A percentile compares a stretch with the other conserved stretches of the same genome.
phyloP scores from a whole-genome alignment of 345 rosid genomes.

The Aquilaria yunnanensis region DNA sequence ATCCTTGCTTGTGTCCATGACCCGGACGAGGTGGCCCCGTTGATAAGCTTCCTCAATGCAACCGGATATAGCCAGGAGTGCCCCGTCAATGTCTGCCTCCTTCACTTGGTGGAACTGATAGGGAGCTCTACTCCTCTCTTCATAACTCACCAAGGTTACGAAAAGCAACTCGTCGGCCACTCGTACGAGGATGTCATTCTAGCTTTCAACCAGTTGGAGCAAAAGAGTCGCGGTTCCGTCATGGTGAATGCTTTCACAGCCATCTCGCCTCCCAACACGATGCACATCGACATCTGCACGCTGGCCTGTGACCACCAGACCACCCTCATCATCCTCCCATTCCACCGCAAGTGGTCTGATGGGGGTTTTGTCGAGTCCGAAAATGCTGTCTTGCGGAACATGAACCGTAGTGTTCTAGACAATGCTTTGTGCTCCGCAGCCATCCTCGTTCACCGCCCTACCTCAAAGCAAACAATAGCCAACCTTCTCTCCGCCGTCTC shows the following conservation, averaged over 20 bases:
- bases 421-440: constrained; percentile 35
- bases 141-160: constrained; percentile 21
- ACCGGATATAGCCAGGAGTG: constrained; percentile 9
- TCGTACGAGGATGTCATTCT: constrained; percentile 17
- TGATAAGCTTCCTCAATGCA: constrained; percentile 13
- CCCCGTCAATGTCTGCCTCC: constrained; percentile 14
- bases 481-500: background rate
- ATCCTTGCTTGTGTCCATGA: constrained; percentile 36
- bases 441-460: constrained; percentile 20
- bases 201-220: constrained; percentile 22
- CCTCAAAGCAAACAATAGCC: background rate
- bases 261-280: constrained; percentile 24
- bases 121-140: constrained; percentile 28
- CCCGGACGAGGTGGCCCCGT: constrained; percentile 25
- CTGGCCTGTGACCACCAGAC: constrained; percentile 30
- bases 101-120: constrained; percentile 23
- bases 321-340: constrained; percentile 34
- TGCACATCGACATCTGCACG: constrained; percentile 34
- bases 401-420: constrained; percentile 29
- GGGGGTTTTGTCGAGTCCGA: constrained; percentile 22
- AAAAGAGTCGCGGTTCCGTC: constrained; percentile 6
- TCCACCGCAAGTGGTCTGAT: constrained; percentile 27
- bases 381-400: constrained; percentile 12
- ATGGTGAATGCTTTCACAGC: constrained; percentile 28
- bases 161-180: background rate